Evolutionary conservation across 1,139 yeast genomes (phyloP).

Genomic region (Suhomyces atakaporum): DNA sequence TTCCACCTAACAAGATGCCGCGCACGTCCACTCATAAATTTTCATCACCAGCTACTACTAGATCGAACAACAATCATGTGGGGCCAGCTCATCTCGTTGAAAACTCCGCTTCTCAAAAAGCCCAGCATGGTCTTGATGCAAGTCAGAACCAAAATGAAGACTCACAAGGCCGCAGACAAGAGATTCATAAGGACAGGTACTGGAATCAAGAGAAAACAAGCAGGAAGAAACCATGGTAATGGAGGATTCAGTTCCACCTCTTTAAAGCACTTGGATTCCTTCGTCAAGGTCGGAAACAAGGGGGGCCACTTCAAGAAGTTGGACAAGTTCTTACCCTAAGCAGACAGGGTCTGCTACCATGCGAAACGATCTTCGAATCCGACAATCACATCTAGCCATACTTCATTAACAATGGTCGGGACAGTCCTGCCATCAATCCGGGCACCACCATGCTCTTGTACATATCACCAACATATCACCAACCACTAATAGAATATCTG

Average conservation of each 20-base stretch:
- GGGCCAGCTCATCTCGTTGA: conserved; percentile 11
- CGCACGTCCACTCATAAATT: conserved; percentile 7
- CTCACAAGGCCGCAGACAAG: conserved; percentile 71
- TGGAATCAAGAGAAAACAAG: conserved; percentile 61
- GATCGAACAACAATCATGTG: conserved; percentile 9
- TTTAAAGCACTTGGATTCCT: conserved; percentile 64
- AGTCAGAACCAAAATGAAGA: conserved; percentile 55
- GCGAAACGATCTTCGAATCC: background rate
- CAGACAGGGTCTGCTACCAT: background rate
- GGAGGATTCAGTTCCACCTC: conserved; percentile 79
- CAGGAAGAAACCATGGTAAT: conserved; percentile 92
- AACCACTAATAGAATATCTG: too few species aligned
- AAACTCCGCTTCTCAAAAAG: conserved; percentile 8
- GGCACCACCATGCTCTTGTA: too few species aligned
- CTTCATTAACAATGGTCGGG: too few species aligned
- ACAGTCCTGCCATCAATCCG: too few species aligned
- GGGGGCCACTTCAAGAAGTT: conserved; percentile 57
- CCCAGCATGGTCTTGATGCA: conserved; percentile 29
- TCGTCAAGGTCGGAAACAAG: conserved; percentile 54
- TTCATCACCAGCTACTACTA: conserved; percentile 3
- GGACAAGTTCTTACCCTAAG: conserved; percentile 28
- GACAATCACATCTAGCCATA: background rate
- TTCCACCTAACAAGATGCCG: too few species aligned
- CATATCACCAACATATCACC: too few species aligned
- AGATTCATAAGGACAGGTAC: conserved; percentile 35